Evolutionary conservation across 345 rosid species (phyloP).

Genomic region (Moringa oleifera): DNA sequence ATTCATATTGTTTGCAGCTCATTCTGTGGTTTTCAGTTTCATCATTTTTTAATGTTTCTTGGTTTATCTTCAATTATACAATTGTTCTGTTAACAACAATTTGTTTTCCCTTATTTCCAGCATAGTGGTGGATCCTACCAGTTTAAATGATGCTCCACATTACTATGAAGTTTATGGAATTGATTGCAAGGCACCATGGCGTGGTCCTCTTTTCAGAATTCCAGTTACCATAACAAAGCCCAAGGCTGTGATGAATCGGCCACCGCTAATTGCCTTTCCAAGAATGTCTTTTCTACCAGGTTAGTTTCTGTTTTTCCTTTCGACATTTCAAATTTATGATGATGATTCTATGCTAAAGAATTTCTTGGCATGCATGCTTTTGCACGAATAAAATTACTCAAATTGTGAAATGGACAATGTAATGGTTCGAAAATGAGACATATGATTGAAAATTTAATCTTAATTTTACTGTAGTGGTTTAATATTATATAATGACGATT

Average conservation of each 20-base stretch:
- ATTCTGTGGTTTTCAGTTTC: too few species aligned
- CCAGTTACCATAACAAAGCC: constrained; percentile 89
- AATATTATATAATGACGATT: too few species aligned
- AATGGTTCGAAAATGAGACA: not conserved
- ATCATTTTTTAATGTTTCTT: too few species aligned
- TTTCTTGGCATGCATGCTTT: not conserved
- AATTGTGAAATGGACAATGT: not conserved
- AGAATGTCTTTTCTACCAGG: constrained; percentile 89
- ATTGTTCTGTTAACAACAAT: constrained; percentile 9
- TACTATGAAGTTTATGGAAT: constrained; percentile 87
- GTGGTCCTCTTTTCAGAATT: constrained; percentile 87
- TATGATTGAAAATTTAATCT: too few species aligned
- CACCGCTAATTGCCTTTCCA: constrained; percentile 66
- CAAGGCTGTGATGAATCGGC: constrained; percentile 43
- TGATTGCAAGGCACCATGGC: constrained; percentile 94
- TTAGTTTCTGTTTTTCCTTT: constrained; percentile 7
- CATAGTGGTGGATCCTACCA: constrained; percentile 88
- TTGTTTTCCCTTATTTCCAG: constrained; percentile 40
- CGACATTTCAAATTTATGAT: not conserved
- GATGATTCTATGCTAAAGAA: not conserved
- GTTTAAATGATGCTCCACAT: constrained; percentile 73
- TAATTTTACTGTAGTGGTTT: not conserved
- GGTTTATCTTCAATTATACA: too few species aligned
- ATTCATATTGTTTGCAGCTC: too few species aligned
- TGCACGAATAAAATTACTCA: not conserved